Conservation (phyloP, 805 yeast genomes). For the Henningerozyma blattae region DNA sequence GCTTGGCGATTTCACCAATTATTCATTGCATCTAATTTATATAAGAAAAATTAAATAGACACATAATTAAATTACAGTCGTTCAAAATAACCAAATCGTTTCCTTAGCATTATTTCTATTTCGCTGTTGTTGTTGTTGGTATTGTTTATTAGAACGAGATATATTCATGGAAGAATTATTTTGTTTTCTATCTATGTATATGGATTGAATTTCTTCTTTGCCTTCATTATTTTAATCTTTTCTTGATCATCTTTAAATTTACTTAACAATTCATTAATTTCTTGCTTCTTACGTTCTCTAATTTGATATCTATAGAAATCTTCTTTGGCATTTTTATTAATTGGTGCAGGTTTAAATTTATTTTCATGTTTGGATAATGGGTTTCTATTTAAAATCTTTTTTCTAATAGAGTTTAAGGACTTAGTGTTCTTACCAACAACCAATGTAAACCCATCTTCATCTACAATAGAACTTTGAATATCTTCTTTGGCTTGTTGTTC, state of each 20-base stretch:
- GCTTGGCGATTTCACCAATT: no score
- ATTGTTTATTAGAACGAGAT: no score
- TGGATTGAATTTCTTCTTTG: constrained; percentile 75
- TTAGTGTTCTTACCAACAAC: constrained; percentile 83
- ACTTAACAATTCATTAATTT: constrained; percentile 73
- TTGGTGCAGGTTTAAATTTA: constrained; percentile 29
- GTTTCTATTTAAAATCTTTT: constrained; percentile 22
- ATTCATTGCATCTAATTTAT: no score
- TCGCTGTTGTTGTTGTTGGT: no score
- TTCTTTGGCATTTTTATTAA: constrained; percentile 54
- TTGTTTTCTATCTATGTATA: constrained; percentile 39
- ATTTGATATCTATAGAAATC: constrained; percentile 96
- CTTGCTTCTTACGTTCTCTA: constrained; percentile 84
- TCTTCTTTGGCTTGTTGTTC: constrained; percentile 53
- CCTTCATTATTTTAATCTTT: constrained; percentile 64
- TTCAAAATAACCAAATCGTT: no score
- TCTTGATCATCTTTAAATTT: constrained; percentile 90
- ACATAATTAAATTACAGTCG: no score
- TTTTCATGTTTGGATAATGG: constrained; percentile 23
- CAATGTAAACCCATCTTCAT: constrained; percentile 87
- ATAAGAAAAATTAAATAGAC: no score
- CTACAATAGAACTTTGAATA: constrained; percentile 52
- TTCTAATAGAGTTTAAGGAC: constrained; percentile 37
- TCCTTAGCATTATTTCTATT: no score
- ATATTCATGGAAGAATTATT: no score